Conservation (phyloP, 148 eudicot genomes). For the Amaranthus cruentus region DNA sequence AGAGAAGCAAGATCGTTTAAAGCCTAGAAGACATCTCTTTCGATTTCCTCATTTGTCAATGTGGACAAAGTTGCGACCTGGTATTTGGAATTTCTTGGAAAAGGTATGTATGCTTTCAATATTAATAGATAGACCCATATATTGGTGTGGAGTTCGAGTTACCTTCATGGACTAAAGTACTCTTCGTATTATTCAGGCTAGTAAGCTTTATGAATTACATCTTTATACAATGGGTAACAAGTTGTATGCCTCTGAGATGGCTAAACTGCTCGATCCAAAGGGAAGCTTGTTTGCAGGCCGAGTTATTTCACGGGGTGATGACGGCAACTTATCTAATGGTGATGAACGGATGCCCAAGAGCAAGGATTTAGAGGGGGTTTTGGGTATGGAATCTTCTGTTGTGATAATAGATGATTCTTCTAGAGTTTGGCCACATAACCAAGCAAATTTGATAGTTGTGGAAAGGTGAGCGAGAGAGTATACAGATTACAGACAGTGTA, state of each 20-base stretch:
- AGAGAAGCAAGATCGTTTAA: conserved; percentile 91
- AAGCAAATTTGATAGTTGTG: conserved; percentile 81
- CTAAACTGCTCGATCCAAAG: conserved; percentile 94
- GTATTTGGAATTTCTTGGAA: conserved; percentile 96
- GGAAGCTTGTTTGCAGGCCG: conserved; percentile 83
- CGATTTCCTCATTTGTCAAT: conserved; percentile 95
- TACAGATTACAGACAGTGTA: not conserved
- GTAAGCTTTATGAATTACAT: conserved; percentile 90
- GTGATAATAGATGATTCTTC: conserved; percentile 94
- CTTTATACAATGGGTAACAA: conserved; percentile 99
- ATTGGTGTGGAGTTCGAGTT: not conserved
- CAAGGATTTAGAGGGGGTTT: conserved; percentile 96
- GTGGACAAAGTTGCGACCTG: conserved; percentile 99
- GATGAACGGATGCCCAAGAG: conserved; percentile 86
- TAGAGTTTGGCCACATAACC: conserved; percentile 98
- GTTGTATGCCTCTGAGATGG: conserved; percentile 97
- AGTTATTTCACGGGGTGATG: conserved; percentile 90
- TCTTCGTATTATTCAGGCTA: conserved; percentile 52
- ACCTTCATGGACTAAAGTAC: not conserved
- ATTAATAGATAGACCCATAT: not conserved
- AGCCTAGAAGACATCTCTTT: conserved; percentile 75
- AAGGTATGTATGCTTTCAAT: conserved; percentile 44
- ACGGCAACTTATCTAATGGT: conserved; percentile 67
- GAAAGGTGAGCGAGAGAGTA: conserved; percentile 58
- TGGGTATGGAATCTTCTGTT: conserved; percentile 96